Conservation (phyloP, 1,284 basidiomycete species). For the Ceratobasidium sp. region DNA sequence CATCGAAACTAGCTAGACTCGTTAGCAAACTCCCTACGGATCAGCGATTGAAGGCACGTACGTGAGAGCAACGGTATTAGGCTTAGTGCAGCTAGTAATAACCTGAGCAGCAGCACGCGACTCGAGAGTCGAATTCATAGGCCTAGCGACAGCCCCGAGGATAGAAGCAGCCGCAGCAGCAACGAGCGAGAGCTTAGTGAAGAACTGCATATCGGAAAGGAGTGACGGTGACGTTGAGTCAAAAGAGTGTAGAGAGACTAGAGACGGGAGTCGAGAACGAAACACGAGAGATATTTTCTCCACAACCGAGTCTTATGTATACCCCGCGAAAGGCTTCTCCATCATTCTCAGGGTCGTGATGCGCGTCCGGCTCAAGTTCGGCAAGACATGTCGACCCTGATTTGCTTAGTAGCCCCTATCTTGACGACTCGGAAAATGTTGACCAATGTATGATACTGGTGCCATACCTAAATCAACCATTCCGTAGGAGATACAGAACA, state of each 20-base stretch:
- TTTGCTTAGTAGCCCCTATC: too few relatives aligned
- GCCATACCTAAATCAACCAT: too few relatives aligned
- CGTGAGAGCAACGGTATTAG: conserved; percentile 48
- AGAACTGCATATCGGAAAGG: conserved; percentile 40
- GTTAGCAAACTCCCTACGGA: neutral
- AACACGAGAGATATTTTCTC: neutral
- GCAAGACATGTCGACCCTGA: too few relatives aligned
- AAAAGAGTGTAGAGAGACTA: conserved; percentile 17
- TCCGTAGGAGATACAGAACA: too few relatives aligned
- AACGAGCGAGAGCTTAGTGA: conserved; percentile 40
- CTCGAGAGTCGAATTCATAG: conserved; percentile 14
- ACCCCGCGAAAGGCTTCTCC: too few relatives aligned
- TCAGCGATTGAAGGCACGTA: conserved; percentile 10
- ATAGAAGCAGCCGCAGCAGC: conserved; percentile 7
- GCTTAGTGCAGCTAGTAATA: conserved; percentile 43
- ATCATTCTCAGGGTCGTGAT: too few relatives aligned
- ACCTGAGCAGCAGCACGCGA: conserved; percentile 34
- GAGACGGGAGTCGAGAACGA: neutral
- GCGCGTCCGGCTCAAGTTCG: too few relatives aligned
- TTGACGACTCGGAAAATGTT: too few relatives aligned
- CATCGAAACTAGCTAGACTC: conserved; percentile 43
- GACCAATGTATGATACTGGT: too few relatives aligned
- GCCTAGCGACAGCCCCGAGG: conserved; percentile 30
- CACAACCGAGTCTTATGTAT: neutral
- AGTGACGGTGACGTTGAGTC: conserved; percentile 36